These are phyloP conservation scores for Hypoxylon sp. DNA, from an alignment of 2,329 filamentous ascomycete genomes.

Conservation along the genomic window DNA sequence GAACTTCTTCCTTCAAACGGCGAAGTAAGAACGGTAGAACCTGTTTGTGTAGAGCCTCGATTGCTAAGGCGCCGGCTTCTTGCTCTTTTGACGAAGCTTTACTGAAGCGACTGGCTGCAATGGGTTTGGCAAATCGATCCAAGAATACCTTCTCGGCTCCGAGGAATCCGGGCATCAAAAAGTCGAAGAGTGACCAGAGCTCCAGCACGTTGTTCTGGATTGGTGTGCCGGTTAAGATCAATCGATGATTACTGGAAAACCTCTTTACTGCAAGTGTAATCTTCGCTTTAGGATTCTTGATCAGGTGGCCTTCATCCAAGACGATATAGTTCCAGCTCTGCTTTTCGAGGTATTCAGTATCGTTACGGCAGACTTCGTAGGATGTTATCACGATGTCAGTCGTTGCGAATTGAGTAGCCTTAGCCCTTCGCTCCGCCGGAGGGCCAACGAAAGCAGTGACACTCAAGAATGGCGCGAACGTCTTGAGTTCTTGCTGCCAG, in stretches of 20 bases:
- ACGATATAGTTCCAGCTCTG: conserved; percentile 98
- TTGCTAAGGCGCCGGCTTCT: conserved; percentile 94
- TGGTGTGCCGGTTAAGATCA: conserved; percentile 96
- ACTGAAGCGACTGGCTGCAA: conserved; percentile 92
- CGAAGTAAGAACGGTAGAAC: conserved; percentile 96
- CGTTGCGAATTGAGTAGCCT: conserved; percentile 77
- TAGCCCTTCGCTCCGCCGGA: conserved; percentile 81
- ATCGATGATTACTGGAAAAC: conserved; percentile 89
- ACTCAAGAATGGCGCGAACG: conserved; percentile 93
- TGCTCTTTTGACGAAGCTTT: conserved; percentile 99
- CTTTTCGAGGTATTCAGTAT: conserved; percentile 85
- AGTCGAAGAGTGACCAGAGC: conserved; percentile 98
- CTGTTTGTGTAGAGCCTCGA: conserved; percentile 98
- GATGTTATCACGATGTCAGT: conserved; percentile 97
- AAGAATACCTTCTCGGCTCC: conserved; percentile 96
- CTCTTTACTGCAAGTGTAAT: conserved; percentile 94
- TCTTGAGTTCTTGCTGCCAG: conserved; percentile 98
- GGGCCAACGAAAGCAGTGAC: conserved; percentile 93
- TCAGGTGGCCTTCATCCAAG: conserved; percentile 95
- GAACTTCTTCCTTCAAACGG: conserved; percentile 95
- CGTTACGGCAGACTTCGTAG: conserved; percentile 97
- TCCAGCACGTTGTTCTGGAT: conserved; percentile 99
- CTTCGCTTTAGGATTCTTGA: conserved; percentile 99
- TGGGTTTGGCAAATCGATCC: conserved; percentile 94
- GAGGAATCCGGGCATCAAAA: conserved; percentile 98